Base-by-base conservation (phyloP, 2,329 filamentous ascomycete genomes). In the Fusarium caatingaense region DNA sequence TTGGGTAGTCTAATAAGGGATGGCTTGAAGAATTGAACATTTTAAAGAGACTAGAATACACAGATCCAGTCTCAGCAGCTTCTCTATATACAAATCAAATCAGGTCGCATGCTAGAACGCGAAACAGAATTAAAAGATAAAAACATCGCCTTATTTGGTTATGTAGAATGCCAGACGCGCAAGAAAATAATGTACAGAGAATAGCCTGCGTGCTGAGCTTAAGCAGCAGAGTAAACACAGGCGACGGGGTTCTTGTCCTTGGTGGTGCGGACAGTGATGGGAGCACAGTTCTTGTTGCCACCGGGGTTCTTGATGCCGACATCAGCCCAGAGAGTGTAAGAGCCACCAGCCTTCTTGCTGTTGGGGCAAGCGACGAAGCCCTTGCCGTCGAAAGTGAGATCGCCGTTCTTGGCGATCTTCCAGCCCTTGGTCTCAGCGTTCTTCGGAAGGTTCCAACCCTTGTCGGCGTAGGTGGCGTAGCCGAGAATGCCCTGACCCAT, bases 401-500 rank as follows among this genome's bases (percentile, higher is more conserved):
- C 74, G 63, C 78, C 79, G 66, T 74, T 65, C 42, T 75, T 72
- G 71, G 84, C 81, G 45, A 88, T 62, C 25, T 77, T 69, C 80
- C 84, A 90, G 56, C 81, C 82, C 49, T 79, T 80, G 57, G 79
- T 78, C 80, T 89, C 84, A 23, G 66, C 76, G 76, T 85, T 83
- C 42, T 69, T 72, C 23, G 82, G 80, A 1, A 78, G 56, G 9
- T 21, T 28, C 23, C 40, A 28, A 7, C 50, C 50, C 42, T 34
- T 34, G 18, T 70, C 40, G 70, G 82, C 44, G 51, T 83, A 83
- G 12, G 83, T 86, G 41, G 82, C 81, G 80, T 87, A 90, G 42
- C 83, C 82, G 53, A 88, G 74, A 30, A 81, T 78, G 54, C 88
- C 88, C 69, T 86, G 84, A 69, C 85, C 84, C 86, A 88, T 88